These are phyloP conservation scores for Verticillium isaacii DNA, from an alignment of 2,329 filamentous ascomycete species.

Conservation along the genomic window DNA sequence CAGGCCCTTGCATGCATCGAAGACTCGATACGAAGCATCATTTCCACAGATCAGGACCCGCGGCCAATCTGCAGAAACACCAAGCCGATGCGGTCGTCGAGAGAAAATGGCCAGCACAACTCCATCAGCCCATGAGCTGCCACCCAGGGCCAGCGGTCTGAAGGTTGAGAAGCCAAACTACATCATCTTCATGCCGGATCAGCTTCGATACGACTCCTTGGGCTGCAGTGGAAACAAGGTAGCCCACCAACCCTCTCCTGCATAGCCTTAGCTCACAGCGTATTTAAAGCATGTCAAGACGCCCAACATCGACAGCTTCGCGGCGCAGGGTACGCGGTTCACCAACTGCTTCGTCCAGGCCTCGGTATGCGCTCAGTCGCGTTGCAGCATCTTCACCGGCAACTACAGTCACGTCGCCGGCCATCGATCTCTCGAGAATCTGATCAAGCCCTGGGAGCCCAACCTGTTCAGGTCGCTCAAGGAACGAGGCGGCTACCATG, in stretches of 20 bases:
- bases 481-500: slow-evolving; percentile 36
- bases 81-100: background rate
- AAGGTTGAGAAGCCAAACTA: slow-evolving; percentile 24
- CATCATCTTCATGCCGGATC: slow-evolving; percentile 43
- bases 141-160: slow-evolving; percentile 10
- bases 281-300: slow-evolving; percentile 20
- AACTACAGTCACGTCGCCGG: slow-evolving; percentile 40
- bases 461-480: slow-evolving; percentile 39
- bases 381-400: slow-evolving; percentile 42
- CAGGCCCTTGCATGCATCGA: background rate
- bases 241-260: background rate
- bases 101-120: background rate
- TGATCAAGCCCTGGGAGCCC: slow-evolving; percentile 43
- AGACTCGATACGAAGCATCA: background rate
- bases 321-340: slow-evolving; percentile 29
- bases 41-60: background rate
- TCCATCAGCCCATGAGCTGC: slow-evolving; percentile 4
- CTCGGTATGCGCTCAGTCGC: slow-evolving; percentile 39
- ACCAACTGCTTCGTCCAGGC: slow-evolving; percentile 41
- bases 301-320: slow-evolving; percentile 37
- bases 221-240: slow-evolving; percentile 24
- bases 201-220: slow-evolving; percentile 38
- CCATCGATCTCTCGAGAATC: slow-evolving; percentile 38
- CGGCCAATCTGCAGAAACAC: background rate
- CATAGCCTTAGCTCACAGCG: background rate